These are phyloP conservation scores for Xylaria grammica DNA, from an alignment of 495 filamentous ascomycete species.

Conservation along the genomic window DNA sequence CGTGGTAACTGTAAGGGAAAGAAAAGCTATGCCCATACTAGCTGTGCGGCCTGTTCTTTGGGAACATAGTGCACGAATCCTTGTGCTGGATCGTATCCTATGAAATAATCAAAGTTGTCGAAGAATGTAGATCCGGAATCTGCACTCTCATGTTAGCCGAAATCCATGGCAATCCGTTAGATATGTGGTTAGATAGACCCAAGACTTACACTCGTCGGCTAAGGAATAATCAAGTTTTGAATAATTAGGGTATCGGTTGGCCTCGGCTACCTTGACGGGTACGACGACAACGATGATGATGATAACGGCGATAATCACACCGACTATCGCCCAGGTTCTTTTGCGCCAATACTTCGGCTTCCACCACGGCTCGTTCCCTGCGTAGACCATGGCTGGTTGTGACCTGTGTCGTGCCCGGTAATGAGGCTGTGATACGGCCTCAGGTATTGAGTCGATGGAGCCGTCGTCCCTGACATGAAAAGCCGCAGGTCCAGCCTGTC, in stretches of 20 bases:
- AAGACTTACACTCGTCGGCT: conserved; percentile 42
- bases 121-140: conserved; percentile 56
- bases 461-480: conserved; percentile 31
- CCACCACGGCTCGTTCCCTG: conserved; percentile 42
- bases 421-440: background rate
- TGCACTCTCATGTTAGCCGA: conserved; percentile 29
- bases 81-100: conserved; percentile 40
- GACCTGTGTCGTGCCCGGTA: background rate
- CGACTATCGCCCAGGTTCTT: conserved; percentile 49
- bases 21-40: conserved; percentile 31
- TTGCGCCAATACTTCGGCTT: conserved; percentile 57
- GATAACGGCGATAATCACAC: conserved; percentile 43
- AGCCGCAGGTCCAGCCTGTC: conserved; percentile 29
- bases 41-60: conserved; percentile 26
- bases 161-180: background rate
- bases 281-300: conserved; percentile 51
- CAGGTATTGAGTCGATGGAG: conserved; percentile 5
- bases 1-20: background rate
- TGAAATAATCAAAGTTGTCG: conserved; percentile 57
- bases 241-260: conserved; percentile 47
- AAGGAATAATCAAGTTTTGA: conserved; percentile 42
- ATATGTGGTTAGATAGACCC: background rate
- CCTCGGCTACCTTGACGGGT: conserved; percentile 61
- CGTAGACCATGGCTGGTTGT: conserved; percentile 18
- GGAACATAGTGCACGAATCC: conserved; percentile 54